Conservation (phyloP, 148 eudicot species). For the Arctostaphylos glauca region DNA sequence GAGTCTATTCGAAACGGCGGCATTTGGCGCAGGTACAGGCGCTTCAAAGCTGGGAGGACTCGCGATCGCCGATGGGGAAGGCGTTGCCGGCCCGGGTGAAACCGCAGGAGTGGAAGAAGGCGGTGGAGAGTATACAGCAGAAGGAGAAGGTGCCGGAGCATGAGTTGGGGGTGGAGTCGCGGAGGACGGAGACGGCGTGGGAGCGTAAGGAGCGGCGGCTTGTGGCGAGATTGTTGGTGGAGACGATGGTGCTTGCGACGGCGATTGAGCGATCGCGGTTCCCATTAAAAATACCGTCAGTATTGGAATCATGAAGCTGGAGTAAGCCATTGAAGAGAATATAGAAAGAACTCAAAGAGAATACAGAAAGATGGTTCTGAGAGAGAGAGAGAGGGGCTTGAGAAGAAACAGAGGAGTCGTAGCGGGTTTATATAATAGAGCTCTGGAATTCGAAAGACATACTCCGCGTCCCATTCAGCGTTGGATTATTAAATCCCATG, state of each 20-base stretch:
- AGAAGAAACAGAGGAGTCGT: not conserved
- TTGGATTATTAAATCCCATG: not conserved
- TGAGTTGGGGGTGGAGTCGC: not conserved
- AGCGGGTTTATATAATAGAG: not conserved
- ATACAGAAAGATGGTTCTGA: not conserved
- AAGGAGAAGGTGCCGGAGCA: not conserved
- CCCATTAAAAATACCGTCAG: not conserved
- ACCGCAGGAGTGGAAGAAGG: not conserved
- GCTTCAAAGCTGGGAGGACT: not conserved
- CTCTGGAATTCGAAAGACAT: not conserved
- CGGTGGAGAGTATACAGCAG: too few relatives aligned
- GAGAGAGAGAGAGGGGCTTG: not conserved
- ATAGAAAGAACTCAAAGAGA: not conserved
- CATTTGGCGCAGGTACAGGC: not conserved
- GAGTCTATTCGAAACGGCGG: not conserved
- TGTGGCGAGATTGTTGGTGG: not conserved
- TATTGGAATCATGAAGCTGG: not conserved
- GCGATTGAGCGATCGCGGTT: conserved; percentile 1
- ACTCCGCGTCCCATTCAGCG: not conserved
- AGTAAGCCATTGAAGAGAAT: conserved; percentile 1
- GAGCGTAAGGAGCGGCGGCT: not conserved
- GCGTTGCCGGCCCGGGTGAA: not conserved
- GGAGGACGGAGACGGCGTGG: not conserved
- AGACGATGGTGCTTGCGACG: not conserved
- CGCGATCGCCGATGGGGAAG: not conserved